These are phyloP conservation scores for Talaromyces atroroseus DNA, from an alignment of 2,329 filamentous ascomycete genomes.

Conservation along the genomic window DNA sequence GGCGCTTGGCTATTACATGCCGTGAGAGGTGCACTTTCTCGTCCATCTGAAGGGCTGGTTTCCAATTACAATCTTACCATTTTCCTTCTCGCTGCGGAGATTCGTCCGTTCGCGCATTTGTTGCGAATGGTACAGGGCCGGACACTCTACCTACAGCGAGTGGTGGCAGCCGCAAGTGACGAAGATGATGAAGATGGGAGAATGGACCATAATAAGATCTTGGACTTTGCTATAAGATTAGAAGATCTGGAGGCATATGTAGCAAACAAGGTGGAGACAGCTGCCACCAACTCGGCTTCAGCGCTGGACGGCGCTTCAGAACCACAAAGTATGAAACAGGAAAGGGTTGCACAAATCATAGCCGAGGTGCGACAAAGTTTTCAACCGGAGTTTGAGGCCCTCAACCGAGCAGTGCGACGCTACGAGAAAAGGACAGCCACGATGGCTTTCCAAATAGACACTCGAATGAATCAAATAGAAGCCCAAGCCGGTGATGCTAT, in stretches of 20 bases:
- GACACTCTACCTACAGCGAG: conserved; percentile 73
- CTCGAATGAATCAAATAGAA: conserved; percentile 67
- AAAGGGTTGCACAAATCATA: conserved; percentile 34
- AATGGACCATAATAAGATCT: conserved; percentile 33
- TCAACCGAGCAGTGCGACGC: conserved; percentile 80
- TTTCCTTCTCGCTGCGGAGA: conserved; percentile 79
- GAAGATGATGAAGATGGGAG: conserved; percentile 19
- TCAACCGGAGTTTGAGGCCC: conserved; percentile 77
- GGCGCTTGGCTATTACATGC: conserved; percentile 80
- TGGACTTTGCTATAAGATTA: conserved; percentile 60
- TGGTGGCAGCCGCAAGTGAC: conserved; percentile 44
- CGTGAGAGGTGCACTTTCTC: conserved; percentile 72
- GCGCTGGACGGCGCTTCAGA: not conserved
- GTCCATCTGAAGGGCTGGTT: conserved; percentile 78
- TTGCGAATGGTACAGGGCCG: conserved; percentile 73
- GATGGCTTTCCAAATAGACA: conserved; percentile 69
- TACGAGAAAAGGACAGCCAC: conserved; percentile 85
- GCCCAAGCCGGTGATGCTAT: conserved; percentile 69
- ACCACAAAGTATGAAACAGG: conserved; percentile 24
- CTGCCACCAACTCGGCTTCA: not conserved
- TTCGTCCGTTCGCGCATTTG: conserved; percentile 75
- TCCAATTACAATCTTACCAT: conserved; percentile 91
- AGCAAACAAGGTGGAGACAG: conserved; percentile 27
- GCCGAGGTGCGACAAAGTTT: conserved; percentile 59
- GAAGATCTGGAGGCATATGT: conserved; percentile 62